These are phyloP conservation scores for Sphaerostilbella broomeana DNA, from an alignment of 2,329 filamentous ascomycete species.

Conservation along the genomic window DNA sequence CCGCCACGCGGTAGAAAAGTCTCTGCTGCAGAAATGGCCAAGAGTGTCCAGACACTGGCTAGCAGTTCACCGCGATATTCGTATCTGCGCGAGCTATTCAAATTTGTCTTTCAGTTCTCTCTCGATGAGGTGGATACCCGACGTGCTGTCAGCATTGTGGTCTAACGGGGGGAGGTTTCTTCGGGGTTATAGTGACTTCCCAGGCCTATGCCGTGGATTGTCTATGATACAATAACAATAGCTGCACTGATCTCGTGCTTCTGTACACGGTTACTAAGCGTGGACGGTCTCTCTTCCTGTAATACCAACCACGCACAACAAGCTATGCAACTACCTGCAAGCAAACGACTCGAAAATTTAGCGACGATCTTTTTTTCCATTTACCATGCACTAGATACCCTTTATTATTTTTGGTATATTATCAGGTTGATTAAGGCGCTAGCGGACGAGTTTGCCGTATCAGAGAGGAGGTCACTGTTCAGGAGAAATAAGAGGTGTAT, in stretches of 20 bases:
- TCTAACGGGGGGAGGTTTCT: no score
- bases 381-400: constrained; percentile 14
- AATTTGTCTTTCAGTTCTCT: constrained; percentile 76
- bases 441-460: background rate
- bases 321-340: no score
- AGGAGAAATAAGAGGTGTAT: constrained; percentile 1
- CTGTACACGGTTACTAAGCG: no score
- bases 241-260: no score
- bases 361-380: constrained; percentile 9
- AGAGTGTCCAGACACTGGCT: constrained; percentile 70
- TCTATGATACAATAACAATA: no score
- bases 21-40: constrained; percentile 68
- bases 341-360: no score
- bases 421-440: constrained; percentile 9
- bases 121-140: constrained; percentile 68
- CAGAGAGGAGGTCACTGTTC: background rate
- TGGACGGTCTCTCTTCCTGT: no score
- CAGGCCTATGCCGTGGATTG: background rate
- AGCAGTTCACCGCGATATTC: constrained; percentile 60
- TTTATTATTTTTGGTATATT: constrained; percentile 10
- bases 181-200: background rate
- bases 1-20: constrained; percentile 54
- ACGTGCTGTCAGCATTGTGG: constrained; percentile 56
- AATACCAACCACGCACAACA: no score
- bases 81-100: constrained; percentile 77